A percentile compares a stretch with the other conserved stretches of the same genome.
Evolutionary conservation across 805 yeast genomes (phyloP).

Genomic region (Schwanniomyces occidentalis): DNA sequence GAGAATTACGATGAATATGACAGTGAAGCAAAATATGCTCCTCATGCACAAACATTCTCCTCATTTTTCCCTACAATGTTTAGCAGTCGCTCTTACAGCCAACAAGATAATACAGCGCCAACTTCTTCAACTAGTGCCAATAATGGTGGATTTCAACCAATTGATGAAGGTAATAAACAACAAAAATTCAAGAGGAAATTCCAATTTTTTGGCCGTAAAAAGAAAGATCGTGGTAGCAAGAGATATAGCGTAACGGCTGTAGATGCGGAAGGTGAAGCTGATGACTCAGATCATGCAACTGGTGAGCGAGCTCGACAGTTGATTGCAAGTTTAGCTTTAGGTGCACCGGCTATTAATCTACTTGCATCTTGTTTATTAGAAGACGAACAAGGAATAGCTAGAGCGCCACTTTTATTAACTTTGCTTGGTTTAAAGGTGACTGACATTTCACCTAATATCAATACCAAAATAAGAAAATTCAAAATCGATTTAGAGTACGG

Average conservation of each 20-base stretch:
- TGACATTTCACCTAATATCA: slow-evolving; percentile 44
- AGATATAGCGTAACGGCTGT: slow-evolving; percentile 14
- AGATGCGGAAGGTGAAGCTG: slow-evolving; percentile 16
- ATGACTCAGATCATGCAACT: slow-evolving; percentile 28
- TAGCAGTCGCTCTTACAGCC: slow-evolving; percentile 8
- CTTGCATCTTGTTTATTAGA: slow-evolving; percentile 71
- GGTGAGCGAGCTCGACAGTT: slow-evolving; percentile 38
- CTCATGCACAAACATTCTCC: slow-evolving; percentile 11
- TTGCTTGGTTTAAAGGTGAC: slow-evolving; percentile 67
- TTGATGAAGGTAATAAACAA: slow-evolving; percentile 17
- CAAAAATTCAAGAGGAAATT: slow-evolving; percentile 21
- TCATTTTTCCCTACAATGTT: slow-evolving; percentile 15
- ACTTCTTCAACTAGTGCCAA: slow-evolving; percentile 6
- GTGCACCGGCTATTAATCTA: slow-evolving; percentile 72
- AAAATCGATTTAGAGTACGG: slow-evolving; percentile 87
- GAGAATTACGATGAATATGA: slow-evolving; percentile 1
- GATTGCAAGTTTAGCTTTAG: slow-evolving; percentile 52
- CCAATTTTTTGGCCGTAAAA: slow-evolving; percentile 23
- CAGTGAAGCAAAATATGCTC: background rate
- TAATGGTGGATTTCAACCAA: too few species aligned
- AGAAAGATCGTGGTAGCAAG: slow-evolving; percentile 23
- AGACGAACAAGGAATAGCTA: slow-evolving; percentile 72
- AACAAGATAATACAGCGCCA: slow-evolving; percentile 6
- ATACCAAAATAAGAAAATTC: slow-evolving; percentile 47
- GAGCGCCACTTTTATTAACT: slow-evolving; percentile 81